These are phyloP conservation scores for Dryas octopetala DNA, from an alignment of 306 rosid species.

Conservation along the genomic window DNA sequence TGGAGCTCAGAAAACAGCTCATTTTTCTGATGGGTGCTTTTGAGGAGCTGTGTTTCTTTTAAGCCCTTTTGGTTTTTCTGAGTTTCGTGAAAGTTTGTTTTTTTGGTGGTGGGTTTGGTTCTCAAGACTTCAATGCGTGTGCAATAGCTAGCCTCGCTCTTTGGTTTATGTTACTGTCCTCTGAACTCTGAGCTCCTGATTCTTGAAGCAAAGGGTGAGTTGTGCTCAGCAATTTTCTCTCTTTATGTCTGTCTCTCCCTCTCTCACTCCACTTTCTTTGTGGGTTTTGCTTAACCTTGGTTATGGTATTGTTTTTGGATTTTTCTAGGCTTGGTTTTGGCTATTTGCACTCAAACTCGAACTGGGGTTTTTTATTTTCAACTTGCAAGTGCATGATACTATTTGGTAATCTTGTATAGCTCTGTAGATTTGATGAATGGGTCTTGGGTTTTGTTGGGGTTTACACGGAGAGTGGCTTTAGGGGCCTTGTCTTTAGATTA, in stretches of 20 bases:
- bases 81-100: constrained; percentile 24
- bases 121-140: constrained; percentile 24
- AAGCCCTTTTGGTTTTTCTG: constrained; percentile 32
- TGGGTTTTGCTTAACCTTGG: not conserved
- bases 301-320: constrained; percentile 10
- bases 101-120: constrained; percentile 31
- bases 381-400: constrained; percentile 16
- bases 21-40: constrained; percentile 26
- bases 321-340: constrained; percentile 24
- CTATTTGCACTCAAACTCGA: constrained; percentile 26
- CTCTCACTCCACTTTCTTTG: not conserved
- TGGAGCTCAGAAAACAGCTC: constrained; percentile 18
- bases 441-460: constrained; percentile 69
- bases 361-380: constrained; percentile 20
- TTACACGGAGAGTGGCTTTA: constrained; percentile 80
- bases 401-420: constrained; percentile 25
- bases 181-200: constrained; percentile 21
- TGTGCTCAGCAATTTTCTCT: constrained; percentile 14
- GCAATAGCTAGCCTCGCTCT: constrained; percentile 19
- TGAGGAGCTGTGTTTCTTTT: constrained; percentile 12
- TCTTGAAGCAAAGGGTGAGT: constrained; percentile 26
- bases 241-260: constrained; percentile 18
- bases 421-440: constrained; percentile 31
- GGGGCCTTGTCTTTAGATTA: constrained; percentile 54
- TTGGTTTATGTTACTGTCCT: constrained; percentile 37